phyloP scores from a whole-genome alignment of 345 rosid species.

The Noccaea bulbosa region DNA sequence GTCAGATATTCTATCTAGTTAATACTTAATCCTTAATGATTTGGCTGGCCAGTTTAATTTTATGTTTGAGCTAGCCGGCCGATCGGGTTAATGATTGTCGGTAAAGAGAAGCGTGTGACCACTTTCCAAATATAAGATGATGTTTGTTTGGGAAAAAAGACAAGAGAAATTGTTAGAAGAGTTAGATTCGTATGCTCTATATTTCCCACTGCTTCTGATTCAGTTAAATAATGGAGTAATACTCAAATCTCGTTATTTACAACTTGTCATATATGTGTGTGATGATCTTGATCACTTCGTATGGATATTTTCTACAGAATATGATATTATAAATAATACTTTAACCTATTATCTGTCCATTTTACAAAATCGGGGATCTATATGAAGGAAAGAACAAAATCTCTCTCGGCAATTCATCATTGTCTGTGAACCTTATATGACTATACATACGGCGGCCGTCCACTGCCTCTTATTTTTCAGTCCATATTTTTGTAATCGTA shows the following conservation, averaged over 20 bases:
- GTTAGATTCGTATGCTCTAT: constrained; percentile 37
- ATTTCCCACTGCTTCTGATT: constrained; percentile 41
- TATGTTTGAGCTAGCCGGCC: constrained; percentile 4
- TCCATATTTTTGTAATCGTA: constrained; percentile 18
- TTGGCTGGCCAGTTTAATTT: not conserved
- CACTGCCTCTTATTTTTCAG: constrained; percentile 20
- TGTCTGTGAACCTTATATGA: constrained; percentile 42
- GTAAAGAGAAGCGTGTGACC: constrained; percentile 37
- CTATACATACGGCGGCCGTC: constrained; percentile 35
- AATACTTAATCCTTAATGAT: not conserved
- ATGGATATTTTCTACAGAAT: constrained; percentile 24
- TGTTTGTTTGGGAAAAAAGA: constrained; percentile 37
- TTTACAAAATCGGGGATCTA: constrained; percentile 32
- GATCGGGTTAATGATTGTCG: constrained; percentile 18
- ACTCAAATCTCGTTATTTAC: constrained; percentile 25
- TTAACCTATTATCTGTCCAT: constrained; percentile 22
- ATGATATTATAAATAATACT: not conserved
- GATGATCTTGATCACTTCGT: constrained; percentile 34
- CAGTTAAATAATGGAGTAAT: constrained; percentile 13
- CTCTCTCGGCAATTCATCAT: constrained; percentile 41
- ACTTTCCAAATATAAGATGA: constrained; percentile 33
- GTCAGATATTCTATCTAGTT: not conserved
- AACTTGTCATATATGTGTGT: constrained; percentile 38
- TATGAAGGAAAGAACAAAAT: constrained; percentile 35
- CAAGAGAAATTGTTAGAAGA: constrained; percentile 26